Base-by-base conservation (phyloP, 441 rosid genomes). In the Monsonia emarginata region DNA sequence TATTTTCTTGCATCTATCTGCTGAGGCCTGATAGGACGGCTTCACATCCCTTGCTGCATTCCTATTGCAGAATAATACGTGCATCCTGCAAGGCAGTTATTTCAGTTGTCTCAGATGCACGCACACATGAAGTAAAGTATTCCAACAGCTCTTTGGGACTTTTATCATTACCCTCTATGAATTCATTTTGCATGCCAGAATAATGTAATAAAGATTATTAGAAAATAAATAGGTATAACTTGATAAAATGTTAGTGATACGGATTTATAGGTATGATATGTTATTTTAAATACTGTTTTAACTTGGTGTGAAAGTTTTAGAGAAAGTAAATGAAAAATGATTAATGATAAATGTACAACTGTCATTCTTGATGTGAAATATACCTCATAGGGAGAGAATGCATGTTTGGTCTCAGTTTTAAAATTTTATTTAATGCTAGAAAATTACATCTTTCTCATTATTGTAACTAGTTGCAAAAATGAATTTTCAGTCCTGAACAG, bases 51-150 rank as follows among this genome's bases (percentile, higher is more conserved):
- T 69, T 94, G 68, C 72, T 94, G 82, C 92, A 94, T 85, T 89
- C 96, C 74, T 91, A 84, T 75, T 85, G 94, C 80, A 87, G 89
- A 81, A 78, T 91, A 65, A 76, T 85, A 64, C 92, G 92, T 56
- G 91, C 96, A 66, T 89, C 97, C 50, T 89, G 99, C 86, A 91
- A 88, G 80, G 90, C 96, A 38, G 88, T 91, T 76, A 83, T 89
- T 79, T 85, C 96, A 1, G 92, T 85, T 74, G 97, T 91, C 76
- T 89, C 97, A 67, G 96, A 94, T 72, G 87, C 99, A 32, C 97
- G 97, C 40, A 94, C 99, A 79, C 95, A 94, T 89, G 99, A 94
- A 91, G 99, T 94, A 91, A 91, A 79, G 84, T 83, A 85, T 80
- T 86, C 81, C 73, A 77, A 72, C 84, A 65, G 57, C 70, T 70